Evolutionary conservation across 306 rosid species (phyloP), one percentile per base, ranked within the genome.

Genomic region (Pterocarpus santalinus): DNA sequence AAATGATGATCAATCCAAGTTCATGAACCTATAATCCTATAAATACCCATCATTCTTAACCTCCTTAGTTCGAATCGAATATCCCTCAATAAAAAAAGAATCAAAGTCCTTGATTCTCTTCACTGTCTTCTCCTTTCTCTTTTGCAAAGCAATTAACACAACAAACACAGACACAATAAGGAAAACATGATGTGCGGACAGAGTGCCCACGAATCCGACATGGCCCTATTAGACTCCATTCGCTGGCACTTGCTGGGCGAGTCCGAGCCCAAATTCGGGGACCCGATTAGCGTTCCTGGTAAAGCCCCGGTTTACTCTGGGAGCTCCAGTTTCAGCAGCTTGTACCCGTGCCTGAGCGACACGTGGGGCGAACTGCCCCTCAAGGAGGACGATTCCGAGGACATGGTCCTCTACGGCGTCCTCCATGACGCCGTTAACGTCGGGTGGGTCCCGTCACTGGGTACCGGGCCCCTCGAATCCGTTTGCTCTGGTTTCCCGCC

Each of bases 281-380:
- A 78, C 33, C 88, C 88, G 8, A 51, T 8, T 5, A 36, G 2
- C 1, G 44, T 12, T 28, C 78, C 87, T 13, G 92, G 79, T 9
- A 32, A 51, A 3, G 46, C 77, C 43, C 90, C 90, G 67, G 69
- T 79, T 43, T 90, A 86, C 76, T 63, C 85, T 39, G 90, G 91
- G 90, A 90, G 85, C 86, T 89, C 92, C 89, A 89, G 90, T 77
- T 89, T 89, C 82, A 82, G 92, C 35, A 88, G 92, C 83, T 75
- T 95, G 64, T 76, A 88, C 75, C 86, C 97, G 13, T 95, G 97
- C 47, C 69, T 95, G 73, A 85, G 88, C 0, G 92, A 93, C 2
- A 85, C 81, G 16, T 95, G 99, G 99, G 99, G 99, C 0, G 91
- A 88, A 4, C 69, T 95, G 53, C 99, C 99, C 0, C 85, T 95